Percentiles rank a stretch among this genome's conserved stretches.
Evolutionary conservation across 2,329 filamentous ascomycete genomes (phyloP).

Genomic region (Beauveria caledonica): DNA sequence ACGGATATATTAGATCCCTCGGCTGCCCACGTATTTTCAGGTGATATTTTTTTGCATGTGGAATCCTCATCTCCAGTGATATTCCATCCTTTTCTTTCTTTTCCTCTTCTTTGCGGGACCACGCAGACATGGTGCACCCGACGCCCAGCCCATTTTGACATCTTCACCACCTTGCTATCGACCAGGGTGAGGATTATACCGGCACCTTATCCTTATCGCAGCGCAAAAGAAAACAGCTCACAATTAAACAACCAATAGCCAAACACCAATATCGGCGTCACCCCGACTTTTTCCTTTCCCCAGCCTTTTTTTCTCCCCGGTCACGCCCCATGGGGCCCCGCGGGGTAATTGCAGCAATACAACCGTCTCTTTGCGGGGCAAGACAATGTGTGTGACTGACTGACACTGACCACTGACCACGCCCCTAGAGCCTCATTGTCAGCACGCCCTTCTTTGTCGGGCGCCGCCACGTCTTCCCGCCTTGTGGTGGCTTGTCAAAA

Average conservation of each 20-base stretch:
- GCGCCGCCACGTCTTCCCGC: neutral
- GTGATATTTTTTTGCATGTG: neutral
- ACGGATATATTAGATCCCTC: neutral
- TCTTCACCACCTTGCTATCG: neutral
- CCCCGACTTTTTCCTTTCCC: neutral
- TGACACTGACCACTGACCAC: too few relatives aligned
- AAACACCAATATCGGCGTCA: neutral
- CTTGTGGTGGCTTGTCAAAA: neutral
- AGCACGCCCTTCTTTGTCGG: neutral
- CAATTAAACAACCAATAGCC: neutral
- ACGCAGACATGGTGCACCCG: too few relatives aligned
- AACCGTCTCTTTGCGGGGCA: neutral
- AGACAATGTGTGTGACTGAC: neutral
- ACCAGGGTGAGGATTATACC: neutral
- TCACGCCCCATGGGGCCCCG: conserved; percentile 4
- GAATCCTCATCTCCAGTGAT: neutral
- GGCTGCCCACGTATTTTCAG: neutral
- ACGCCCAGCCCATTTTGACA: neutral
- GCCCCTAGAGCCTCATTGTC: neutral
- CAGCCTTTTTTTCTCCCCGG: neutral
- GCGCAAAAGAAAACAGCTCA: neutral
- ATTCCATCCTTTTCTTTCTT: neutral
- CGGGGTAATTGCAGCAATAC: neutral
- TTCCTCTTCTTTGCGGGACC: neutral
- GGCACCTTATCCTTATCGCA: neutral